A percentile compares a stretch with the other conserved stretches of the same genome.
These are phyloP conservation scores for Trichomonas tenax DNA, from an alignment of 208 protist genomes.

Conservation along the genomic window DNA sequence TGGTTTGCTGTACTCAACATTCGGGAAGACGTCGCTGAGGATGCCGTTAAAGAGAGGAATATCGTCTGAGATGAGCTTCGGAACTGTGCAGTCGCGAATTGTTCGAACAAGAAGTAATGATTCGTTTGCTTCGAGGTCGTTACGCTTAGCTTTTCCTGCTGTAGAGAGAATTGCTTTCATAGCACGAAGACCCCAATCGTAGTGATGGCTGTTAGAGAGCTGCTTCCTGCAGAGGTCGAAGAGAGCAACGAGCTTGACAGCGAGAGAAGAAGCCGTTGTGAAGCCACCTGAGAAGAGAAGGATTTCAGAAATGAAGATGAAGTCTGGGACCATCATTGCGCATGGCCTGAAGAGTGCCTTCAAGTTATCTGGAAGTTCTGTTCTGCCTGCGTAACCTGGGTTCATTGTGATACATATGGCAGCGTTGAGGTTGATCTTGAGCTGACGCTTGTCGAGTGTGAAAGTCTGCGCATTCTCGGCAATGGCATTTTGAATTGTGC, in stretches of 20 bases:
- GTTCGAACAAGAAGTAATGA: slow-evolving; percentile 73
- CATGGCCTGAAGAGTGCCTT: slow-evolving; percentile 56
- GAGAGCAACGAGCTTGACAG: slow-evolving; percentile 83
- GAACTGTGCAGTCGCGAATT: slow-evolving; percentile 52
- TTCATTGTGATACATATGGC: slow-evolving; percentile 65
- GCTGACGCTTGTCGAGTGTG: slow-evolving; percentile 37
- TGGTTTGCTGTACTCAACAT: slow-evolving; percentile 28
- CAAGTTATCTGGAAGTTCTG: slow-evolving; percentile 87
- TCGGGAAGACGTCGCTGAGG: slow-evolving; percentile 55
- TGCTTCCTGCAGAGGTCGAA: slow-evolving; percentile 88
- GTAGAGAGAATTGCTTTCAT: slow-evolving; percentile 89
- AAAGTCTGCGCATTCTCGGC: slow-evolving; percentile 31
- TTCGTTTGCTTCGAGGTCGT: slow-evolving; percentile 66
- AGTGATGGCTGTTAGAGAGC: slow-evolving; percentile 78
- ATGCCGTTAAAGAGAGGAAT: slow-evolving; percentile 84
- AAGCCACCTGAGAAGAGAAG: slow-evolving; percentile 90
- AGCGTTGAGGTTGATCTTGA: slow-evolving; percentile 52
- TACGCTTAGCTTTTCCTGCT: slow-evolving; percentile 74
- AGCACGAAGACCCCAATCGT: slow-evolving; percentile 92
- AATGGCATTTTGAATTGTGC: slow-evolving; percentile 42
- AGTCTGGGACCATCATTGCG: slow-evolving; percentile 95
- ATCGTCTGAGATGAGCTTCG: slow-evolving; percentile 50
- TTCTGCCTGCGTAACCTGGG: slow-evolving; percentile 86
- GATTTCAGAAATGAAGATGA: slow-evolving; percentile 91
- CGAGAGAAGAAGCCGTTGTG: slow-evolving; percentile 65